Evolutionary conservation across 331 rosid genomes (phyloP).

Genomic region (Telfairia occidentalis): DNA sequence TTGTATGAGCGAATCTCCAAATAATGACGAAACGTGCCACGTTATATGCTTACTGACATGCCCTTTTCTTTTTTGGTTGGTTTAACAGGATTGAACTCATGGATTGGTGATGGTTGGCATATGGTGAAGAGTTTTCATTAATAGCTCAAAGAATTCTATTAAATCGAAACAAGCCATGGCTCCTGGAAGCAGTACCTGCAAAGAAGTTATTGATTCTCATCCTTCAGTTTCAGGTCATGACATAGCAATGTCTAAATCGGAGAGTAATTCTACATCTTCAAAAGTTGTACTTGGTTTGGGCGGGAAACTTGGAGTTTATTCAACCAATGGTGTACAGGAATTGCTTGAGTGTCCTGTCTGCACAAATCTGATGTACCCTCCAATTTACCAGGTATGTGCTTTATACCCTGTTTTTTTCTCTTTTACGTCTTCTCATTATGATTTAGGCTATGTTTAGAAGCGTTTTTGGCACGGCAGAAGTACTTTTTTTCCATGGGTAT

Average conservation of each 20-base stretch:
- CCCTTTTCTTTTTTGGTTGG: not conserved
- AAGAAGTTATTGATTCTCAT: slow-evolving; percentile 55
- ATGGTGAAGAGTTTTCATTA: not conserved
- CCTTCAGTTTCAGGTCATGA: slow-evolving; percentile 43
- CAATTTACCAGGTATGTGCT: slow-evolving; percentile 73
- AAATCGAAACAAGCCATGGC: slow-evolving; percentile 33
- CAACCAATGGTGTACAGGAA: slow-evolving; percentile 77
- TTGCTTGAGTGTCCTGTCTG: slow-evolving; percentile 85
- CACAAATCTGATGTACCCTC: slow-evolving; percentile 82
- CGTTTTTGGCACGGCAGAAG: not conserved
- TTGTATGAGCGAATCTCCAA: not conserved
- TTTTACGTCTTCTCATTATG: not conserved
- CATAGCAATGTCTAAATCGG: slow-evolving; percentile 42
- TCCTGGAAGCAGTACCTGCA: slow-evolving; percentile 60
- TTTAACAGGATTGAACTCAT: not conserved
- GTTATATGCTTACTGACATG: not conserved
- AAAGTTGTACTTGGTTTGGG: slow-evolving; percentile 34
- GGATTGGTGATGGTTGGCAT: slow-evolving; percentile 1
- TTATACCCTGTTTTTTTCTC: not conserved
- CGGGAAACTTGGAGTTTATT: slow-evolving; percentile 44
- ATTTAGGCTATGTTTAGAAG: not conserved
- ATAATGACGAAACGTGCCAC: not conserved
- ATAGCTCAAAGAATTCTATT: not conserved
- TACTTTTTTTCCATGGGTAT: not conserved
- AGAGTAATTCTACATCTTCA: slow-evolving; percentile 29